Base-by-base conservation (phyloP, 805 yeast genomes). In the Sungouiella blattae region DNA sequence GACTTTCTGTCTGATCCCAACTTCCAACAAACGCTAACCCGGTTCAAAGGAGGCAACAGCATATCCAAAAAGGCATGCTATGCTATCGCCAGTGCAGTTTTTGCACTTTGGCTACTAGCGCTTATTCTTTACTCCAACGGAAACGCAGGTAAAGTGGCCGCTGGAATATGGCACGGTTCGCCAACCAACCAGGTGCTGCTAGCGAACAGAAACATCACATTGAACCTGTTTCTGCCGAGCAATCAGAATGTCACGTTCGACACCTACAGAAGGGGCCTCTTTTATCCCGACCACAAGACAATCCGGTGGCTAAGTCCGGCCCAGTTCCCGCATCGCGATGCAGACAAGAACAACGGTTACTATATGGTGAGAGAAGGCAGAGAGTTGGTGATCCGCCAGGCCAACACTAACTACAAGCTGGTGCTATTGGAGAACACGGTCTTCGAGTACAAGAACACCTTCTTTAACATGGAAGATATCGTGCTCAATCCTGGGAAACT, bases 391-490 rank as follows among this genome's bases (percentile, higher is more conserved):
- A 43, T 67, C 5, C 46, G 45, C n/a, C 58, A 57, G 39, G 41
- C 50, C 0, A 58, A 65, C 37, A 39, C 60, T 3, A 41, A 40
- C 1, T 71, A 41, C 37, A 41, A 40, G 25, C 54, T 50, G 23
- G 46, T 52, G 2, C 33, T 75, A 4, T 50, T 67, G 14, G 59
- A 57, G 12, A 26, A 50, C 5, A 30, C 34, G 4, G 58, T 51
- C 18, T 71, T 84, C 35, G 45, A 46, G 0, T 75, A 69, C 49
- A 57, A 67, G 2, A 77, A 68, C 44, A 50, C 51, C 32, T 62
- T 62, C 41, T 58, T 60, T 44, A 41, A 57, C 26, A 47, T 57
- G 2, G 44, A 52, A 0, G 58, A 56, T 2, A 56, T 75, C 29
- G 30, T 41, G 0, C 63, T 82, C 1, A 59, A 63, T 31, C 66